Evolutionary conservation across 176 grass and related monocot genomes (phyloP), one percentile per base, ranked within the genome.

Genomic region (Pharus latifolius): DNA sequence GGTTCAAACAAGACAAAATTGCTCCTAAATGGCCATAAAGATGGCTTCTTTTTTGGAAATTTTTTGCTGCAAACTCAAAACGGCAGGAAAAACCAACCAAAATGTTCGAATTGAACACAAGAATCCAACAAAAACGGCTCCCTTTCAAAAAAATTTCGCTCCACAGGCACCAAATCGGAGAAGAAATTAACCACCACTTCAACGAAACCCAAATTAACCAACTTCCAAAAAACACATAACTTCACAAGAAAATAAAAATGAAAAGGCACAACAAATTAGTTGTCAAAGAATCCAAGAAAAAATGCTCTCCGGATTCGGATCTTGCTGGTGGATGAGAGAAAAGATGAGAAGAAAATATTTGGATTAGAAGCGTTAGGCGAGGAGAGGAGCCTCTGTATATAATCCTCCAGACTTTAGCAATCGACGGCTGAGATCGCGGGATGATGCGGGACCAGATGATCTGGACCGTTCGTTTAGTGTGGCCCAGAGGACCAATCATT

Each of bases 1-100:
- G 50, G 12, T 35, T 41, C 34, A 73, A 78, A 37, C 53, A 72
- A 76, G n/a, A 32, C 7, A 70, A 75, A 80, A 68, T 33, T 67
- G 25, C 48, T 26, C 62, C 10, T 5, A 16, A 49, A 40, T 63
- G 50, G 31, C 40, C 20, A 5, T 19, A 31, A 10, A 55, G 43
- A 6, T 13, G 9, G 49, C 15, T 43, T 54, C 62, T 25, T 19
- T 56, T 9, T 56, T 3, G 2, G 25, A 23, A 16, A 59, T 1
- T 25, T 19, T 54, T 22, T 22, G 6, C 9, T 27, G 4, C 25
- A 71, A 65, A 22, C 59, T 38, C 20, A 10, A 6, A 49, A 58
- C 5, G 16, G 1, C 6, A 81, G 24, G 45, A 26, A 58, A 73
- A 80, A 72, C 42, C 6, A 77, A 60, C 58, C 12, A 47, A 31